Evolutionary conservation across 495 filamentous ascomycete genomes (phyloP).

Genomic region (Penicillium egyptiacum): DNA sequence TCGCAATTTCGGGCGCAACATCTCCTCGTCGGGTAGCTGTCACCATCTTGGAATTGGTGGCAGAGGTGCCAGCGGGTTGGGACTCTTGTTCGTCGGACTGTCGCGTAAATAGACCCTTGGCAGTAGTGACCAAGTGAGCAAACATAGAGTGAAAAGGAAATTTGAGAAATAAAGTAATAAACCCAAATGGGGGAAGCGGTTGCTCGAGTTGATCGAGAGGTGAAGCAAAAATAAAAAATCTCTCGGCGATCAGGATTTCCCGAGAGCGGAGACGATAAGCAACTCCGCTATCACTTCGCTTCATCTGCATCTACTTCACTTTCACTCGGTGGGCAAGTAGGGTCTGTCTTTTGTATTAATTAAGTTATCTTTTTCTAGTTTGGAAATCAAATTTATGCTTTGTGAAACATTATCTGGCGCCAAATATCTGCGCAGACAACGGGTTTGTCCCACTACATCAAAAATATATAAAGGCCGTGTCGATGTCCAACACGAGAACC

Average conservation of each 20-base stretch:
- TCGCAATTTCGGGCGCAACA: slow-evolving; percentile 23
- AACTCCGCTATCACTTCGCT: slow-evolving; percentile 5
- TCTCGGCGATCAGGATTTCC: slow-evolving; percentile 38
- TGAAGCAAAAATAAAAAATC: slow-evolving; percentile 37
- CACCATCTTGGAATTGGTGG: slow-evolving; percentile 37
- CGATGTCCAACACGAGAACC: background rate
- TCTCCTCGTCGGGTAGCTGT: slow-evolving; percentile 36
- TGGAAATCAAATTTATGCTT: background rate
- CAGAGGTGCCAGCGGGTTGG: slow-evolving; percentile 20
- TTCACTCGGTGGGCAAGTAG: background rate
- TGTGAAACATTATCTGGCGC: background rate
- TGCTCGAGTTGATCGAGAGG: slow-evolving; percentile 13
- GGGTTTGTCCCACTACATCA: background rate
- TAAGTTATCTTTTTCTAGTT: background rate
- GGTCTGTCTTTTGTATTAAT: background rate
- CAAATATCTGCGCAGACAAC: background rate
- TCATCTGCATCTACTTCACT: background rate
- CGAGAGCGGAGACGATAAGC: slow-evolving; percentile 28
- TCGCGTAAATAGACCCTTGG: slow-evolving; percentile 45
- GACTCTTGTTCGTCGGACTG: slow-evolving; percentile 24
- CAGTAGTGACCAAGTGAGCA: slow-evolving; percentile 44
- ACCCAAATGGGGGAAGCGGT: slow-evolving; percentile 10
- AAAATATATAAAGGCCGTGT: background rate
- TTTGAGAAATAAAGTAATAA: background rate
- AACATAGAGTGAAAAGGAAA: slow-evolving; percentile 40